Evolutionary conservation across 805 yeast species (phyloP), one percentile per base, ranked within the genome.

Genomic region (Wickerhamiella nectarea): DNA sequence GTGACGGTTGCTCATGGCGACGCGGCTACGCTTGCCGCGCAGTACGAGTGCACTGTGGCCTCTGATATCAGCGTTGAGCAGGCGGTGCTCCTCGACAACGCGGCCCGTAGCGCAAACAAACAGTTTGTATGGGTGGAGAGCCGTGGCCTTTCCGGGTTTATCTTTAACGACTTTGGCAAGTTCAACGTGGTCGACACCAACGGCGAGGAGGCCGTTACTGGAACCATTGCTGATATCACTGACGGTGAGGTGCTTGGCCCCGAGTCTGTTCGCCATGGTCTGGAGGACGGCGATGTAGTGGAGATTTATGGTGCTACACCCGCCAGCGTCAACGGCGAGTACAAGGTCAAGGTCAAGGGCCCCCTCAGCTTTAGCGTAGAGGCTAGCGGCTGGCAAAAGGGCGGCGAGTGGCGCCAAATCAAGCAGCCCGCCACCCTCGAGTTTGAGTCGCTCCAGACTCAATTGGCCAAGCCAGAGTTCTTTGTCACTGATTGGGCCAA

Each of bases 351-450:
- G 57, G 96, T 86, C 1, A 69, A 81, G 48, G 98, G 97, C 12
- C 98, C 98, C n/a, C 86, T 74, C 58, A 93, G 96, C 2, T 91
- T 82, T 69, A 77, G 75, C 57, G 75, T 89, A 47, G 46, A 94
- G 87, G 18, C 17, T 15, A 14, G 41, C 25, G 41, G 48, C 9
- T 91, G 85, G 58, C 61, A 66, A 42, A 77, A 76, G 56, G 95
- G 95, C 40, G 99, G 99, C 50, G 68, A 83, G 39, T 91, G 83
- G 68, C 81, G 86, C 19, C 94, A 91, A 65, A 95, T 89, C 38
- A 87, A 87, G 65, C 76, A 81, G 56, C 97, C 98, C 22, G 62
- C 61, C 40, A 69, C 66, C 21, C 51, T 80, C 18, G 59, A 70
- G 5, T 91, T 82, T 62, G 71, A 80, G 59, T 64, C 80, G 7